phyloP scores from a whole-genome alignment of 2,329 filamentous ascomycete genomes.

The Ascochyta viciae-villosae region DNA sequence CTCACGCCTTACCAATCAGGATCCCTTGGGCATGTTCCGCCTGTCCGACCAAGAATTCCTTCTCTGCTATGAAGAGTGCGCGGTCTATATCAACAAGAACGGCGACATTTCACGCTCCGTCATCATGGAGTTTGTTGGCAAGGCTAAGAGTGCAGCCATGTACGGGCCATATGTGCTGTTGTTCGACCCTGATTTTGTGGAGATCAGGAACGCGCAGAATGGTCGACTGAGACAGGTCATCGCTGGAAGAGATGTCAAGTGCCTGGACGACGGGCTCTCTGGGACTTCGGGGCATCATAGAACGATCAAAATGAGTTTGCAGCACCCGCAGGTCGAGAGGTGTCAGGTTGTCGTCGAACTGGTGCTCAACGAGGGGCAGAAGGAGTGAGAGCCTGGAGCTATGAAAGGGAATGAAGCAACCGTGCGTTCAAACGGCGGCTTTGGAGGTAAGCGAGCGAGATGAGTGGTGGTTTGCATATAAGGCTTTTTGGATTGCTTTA shows the following conservation, averaged over 20 bases:
- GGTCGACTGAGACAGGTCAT: constrained; percentile 93
- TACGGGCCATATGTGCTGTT: constrained; percentile 91
- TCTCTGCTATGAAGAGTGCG: constrained; percentile 92
- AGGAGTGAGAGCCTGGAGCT: constrained; percentile 48
- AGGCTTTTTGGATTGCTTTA: neutral
- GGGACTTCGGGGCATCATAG: constrained; percentile 58
- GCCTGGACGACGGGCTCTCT: constrained; percentile 73
- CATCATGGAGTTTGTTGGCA: constrained; percentile 99
- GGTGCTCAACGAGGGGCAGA: constrained; percentile 87
- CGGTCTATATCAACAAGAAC: constrained; percentile 97
- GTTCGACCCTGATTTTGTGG: constrained; percentile 95
- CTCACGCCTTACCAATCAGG: constrained; percentile 79
- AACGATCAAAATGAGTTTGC: constrained; percentile 93
- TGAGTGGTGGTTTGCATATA: constrained; percentile 3
- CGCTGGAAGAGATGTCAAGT: constrained; percentile 85
- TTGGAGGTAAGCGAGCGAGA: neutral
- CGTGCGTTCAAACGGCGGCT: too few relatives aligned
- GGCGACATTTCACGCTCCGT: constrained; percentile 92
- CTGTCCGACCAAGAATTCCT: constrained; percentile 82
- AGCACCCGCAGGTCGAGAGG: constrained; percentile 84
- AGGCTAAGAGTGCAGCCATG: constrained; percentile 84
- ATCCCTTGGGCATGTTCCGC: constrained; percentile 94
- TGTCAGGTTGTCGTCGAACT: constrained; percentile 91
- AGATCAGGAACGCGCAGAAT: constrained; percentile 96
- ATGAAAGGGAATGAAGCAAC: too few relatives aligned